Evolutionary conservation across 768 basidiomycete genomes (phyloP).

Genomic region (Naganishia kalamii): DNA sequence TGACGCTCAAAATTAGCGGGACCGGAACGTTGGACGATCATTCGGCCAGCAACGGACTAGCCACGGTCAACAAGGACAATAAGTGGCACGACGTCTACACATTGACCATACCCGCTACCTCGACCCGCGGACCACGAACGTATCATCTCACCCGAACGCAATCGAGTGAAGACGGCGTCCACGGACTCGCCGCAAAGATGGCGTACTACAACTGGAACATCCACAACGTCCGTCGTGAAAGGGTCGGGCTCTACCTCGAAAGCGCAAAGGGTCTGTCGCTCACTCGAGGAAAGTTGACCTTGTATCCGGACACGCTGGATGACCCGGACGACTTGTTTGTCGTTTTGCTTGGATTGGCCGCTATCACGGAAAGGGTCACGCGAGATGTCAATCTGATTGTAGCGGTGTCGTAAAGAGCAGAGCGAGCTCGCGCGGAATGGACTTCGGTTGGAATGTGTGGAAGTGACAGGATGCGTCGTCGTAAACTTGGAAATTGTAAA

Average conservation of each 20-base stretch:
- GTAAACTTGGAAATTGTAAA: too few species aligned
- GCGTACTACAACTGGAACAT: conserved; percentile 3
- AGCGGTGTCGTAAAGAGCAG: not conserved
- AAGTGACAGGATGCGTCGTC: too few species aligned
- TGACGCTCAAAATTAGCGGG: not conserved
- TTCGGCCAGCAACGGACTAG: not conserved
- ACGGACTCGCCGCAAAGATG: not conserved
- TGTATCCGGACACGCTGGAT: not conserved
- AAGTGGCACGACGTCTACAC: not conserved
- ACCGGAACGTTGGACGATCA: conserved; percentile 1
- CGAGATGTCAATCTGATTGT: not conserved
- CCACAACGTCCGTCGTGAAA: not conserved
- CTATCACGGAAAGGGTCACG: not conserved
- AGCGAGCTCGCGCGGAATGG: too few species aligned
- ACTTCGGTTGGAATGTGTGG: too few species aligned
- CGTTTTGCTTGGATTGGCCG: not conserved
- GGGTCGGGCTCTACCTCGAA: conserved; percentile 2
- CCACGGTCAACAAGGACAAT: not conserved
- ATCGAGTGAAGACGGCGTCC: not conserved
- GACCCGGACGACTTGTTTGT: not conserved
- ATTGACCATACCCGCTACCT: not conserved
- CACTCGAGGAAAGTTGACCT: not conserved
- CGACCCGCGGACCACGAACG: not conserved
- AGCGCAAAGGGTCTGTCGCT: not conserved
- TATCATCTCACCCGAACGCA: not conserved